Percentiles rank a stretch among this genome's conserved stretches.
Evolutionary conservation across 202 grass and related monocot species (phyloP).

Genomic region (Digitaria exilis): DNA sequence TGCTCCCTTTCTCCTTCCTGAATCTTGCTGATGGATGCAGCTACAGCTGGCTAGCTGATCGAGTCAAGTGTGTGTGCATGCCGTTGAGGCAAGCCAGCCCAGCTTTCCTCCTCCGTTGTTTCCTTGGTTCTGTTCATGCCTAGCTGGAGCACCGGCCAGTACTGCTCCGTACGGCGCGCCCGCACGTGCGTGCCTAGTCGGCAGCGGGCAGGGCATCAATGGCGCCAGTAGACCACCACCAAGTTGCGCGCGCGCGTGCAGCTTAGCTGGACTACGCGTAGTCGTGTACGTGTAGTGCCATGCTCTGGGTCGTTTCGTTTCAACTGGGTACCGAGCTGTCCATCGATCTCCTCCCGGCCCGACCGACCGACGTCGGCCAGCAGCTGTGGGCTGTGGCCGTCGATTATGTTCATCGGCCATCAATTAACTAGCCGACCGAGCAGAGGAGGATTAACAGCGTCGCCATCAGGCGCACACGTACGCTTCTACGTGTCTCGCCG

Average conservation of each 20-base stretch:
- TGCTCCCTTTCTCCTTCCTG: no score
- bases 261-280: neutral
- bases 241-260: neutral
- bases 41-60: no score
- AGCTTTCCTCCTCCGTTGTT: no score
- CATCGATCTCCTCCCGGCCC: neutral
- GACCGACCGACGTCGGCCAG: no score
- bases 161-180: conserved; percentile 6
- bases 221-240: neutral
- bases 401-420: no score
- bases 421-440: no score
- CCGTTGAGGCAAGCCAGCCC: neutral
- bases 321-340: neutral
- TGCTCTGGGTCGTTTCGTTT: no score
- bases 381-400: no score
- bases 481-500: no score
- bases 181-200: neutral
- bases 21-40: conserved; percentile 11
- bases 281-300: no score
- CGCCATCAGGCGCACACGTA: no score
- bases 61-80: neutral
- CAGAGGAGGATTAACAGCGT: no score
- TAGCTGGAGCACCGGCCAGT: neutral
- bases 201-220: conserved; percentile 1
- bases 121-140: neutral